Evolutionary conservation across 2,329 filamentous ascomycete genomes (phyloP).

Genomic region (Pestalotiopsis sp.): DNA sequence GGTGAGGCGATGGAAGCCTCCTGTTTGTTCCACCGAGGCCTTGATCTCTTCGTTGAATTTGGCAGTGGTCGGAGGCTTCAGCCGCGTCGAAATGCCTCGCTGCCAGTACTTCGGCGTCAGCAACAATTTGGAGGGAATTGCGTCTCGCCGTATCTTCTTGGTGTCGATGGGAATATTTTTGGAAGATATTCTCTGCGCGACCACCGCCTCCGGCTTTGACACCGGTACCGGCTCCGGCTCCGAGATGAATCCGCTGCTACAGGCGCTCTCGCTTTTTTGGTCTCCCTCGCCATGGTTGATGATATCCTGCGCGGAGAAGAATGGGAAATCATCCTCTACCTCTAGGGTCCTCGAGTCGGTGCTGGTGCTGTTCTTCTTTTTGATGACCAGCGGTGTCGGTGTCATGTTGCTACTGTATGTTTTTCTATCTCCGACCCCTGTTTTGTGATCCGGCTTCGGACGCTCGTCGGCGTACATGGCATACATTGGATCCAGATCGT

Average conservation of each 20-base stretch:
- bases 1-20: background rate
- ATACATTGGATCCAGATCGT: background rate
- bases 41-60: background rate
- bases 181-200: too few relatives aligned
- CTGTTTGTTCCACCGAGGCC: background rate
- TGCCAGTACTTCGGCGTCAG: background rate
- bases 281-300: too few relatives aligned
- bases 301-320: too few relatives aligned
- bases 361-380: background rate
- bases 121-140: background rate
- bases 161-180: background rate
- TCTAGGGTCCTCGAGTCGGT: too few relatives aligned
- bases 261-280: too few relatives aligned
- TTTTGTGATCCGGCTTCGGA: background rate
- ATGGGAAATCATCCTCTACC: too few relatives aligned
- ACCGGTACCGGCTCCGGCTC: too few relatives aligned
- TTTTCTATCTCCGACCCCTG: background rate
- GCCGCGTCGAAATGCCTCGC: background rate
- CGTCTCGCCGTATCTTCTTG: background rate
- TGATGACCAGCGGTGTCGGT: background rate
- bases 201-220: too few relatives aligned
- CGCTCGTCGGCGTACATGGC: background rate
- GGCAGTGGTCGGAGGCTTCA: background rate
- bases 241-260: too few relatives aligned
- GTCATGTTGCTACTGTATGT: background rate